These are phyloP conservation scores for Leonotis leonurus DNA, from an alignment of 257 asterid species.

Conservation along the genomic window DNA sequence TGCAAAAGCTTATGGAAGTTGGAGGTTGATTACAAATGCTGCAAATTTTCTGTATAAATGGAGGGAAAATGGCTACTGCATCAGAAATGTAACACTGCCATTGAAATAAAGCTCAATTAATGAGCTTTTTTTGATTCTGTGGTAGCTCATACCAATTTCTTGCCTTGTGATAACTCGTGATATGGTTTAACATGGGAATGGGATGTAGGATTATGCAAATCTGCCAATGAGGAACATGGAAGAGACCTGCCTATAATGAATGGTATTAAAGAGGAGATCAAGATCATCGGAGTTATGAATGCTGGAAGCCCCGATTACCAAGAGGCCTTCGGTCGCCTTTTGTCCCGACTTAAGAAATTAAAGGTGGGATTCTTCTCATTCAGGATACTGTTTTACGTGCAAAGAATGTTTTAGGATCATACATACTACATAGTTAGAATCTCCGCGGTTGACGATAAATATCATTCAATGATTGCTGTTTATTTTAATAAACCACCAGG, in stretches of 20 bases:
- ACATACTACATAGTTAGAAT: no score
- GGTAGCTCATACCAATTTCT: no score
- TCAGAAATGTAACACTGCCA: no score
- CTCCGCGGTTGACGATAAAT: no score
- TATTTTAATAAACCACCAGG: slow-evolving; percentile 51
- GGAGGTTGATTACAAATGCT: neutral
- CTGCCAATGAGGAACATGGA: slow-evolving; percentile 87
- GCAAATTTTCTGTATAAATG: neutral
- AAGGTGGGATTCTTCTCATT: slow-evolving; percentile 39
- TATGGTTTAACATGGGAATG: slow-evolving; percentile 1
- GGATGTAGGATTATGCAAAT: slow-evolving; percentile 74
- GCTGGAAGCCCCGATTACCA: slow-evolving; percentile 71
- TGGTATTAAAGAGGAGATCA: slow-evolving; percentile 94
- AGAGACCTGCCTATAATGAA: slow-evolving; percentile 87
- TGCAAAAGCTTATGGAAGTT: no score
- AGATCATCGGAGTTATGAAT: slow-evolving; percentile 80
- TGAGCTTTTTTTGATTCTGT: no score
- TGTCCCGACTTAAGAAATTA: slow-evolving; percentile 57
- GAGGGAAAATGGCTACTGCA: no score
- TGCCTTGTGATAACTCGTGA: no score
- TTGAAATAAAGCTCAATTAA: no score
- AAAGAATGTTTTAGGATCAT: no score
- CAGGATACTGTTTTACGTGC: no score
- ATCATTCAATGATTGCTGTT: no score
- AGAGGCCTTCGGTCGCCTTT: slow-evolving; percentile 58